phyloP scores from a whole-genome alignment of 164 flowering plant genomes.

The Liriodendron chinense region DNA sequence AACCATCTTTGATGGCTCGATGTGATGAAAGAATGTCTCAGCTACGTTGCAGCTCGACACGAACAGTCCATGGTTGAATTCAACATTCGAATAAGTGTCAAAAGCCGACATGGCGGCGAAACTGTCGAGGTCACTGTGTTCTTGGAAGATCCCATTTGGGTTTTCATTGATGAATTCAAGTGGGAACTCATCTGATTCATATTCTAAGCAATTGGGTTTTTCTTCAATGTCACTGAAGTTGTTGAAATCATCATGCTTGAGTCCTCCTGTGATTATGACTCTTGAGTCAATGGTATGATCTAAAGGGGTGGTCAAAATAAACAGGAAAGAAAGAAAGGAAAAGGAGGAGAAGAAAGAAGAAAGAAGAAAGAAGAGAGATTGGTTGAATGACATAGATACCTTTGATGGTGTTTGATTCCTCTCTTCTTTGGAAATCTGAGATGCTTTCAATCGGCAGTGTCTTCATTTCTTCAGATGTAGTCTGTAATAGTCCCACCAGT shows the following conservation, averaged over 20 bases:
- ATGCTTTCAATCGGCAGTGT: slow-evolving; percentile 49
- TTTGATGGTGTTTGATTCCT: slow-evolving; percentile 27
- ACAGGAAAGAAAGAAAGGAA: neutral
- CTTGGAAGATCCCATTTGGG: slow-evolving; percentile 31
- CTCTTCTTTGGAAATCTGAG: slow-evolving; percentile 36
- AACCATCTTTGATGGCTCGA: slow-evolving; percentile 64
- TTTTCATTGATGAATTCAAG: slow-evolving; percentile 41
- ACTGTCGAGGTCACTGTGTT: slow-evolving; percentile 31
- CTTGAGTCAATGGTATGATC: slow-evolving; percentile 1
- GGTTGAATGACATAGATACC: slow-evolving; percentile 20
- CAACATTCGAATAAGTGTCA: slow-evolving; percentile 52
- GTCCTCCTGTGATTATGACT: slow-evolving; percentile 32
- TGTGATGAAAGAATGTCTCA: slow-evolving; percentile 66
- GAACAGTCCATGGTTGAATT: slow-evolving; percentile 66
- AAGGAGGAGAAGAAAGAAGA: neutral
- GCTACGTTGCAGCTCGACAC: slow-evolving; percentile 57
- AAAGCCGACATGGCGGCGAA: slow-evolving; percentile 38
- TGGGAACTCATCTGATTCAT: slow-evolving; percentile 29
- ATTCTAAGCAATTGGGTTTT: neutral
- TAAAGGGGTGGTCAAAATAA: neutral
- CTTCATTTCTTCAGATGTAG: slow-evolving; percentile 48
- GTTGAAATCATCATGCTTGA: slow-evolving; percentile 15
- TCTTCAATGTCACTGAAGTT: slow-evolving; percentile 29
- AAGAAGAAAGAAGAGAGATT: neutral
- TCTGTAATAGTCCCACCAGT: slow-evolving; percentile 27